Base-by-base conservation (phyloP, 2,329 filamentous ascomycete species). In the Bertia moriformis region DNA sequence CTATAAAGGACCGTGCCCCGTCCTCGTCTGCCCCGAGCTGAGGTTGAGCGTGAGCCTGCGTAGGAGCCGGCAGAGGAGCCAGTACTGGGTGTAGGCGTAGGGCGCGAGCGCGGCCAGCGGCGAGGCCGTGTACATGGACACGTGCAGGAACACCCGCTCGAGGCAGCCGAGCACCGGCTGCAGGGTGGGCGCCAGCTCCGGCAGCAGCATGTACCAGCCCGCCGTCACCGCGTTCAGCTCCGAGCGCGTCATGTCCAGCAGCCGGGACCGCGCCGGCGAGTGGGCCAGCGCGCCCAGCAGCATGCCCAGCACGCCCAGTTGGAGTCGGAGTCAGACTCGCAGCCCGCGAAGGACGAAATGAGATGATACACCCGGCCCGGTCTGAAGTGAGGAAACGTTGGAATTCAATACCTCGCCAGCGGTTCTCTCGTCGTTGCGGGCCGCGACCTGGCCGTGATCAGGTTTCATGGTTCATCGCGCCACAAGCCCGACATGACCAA, bases 31-130 rank as follows among this genome's bases (percentile, higher is more conserved):
- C 7, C 7, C n/a, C 7, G 7, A 7, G 32, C 7, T 36, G 19
- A 69, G 66, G 45, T 76, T 77, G 33, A 77, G 48, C 4, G 73
- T 50, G 38, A 71, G 69, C 14, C 44, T 45, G 10, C 51, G 46
- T 1, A 60, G 42, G 27, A 47, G 37, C 43, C 46, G 22, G 27
- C 13, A 24, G n/a, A 38, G 39, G n/a, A n/a, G n/a, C n/a, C n/a
- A n/a, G n/a, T n/a, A n/a, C n/a, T n/a, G n/a, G n/a, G n/a, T n/a
- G n/a, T n/a, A n/a, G n/a, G n/a, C n/a, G n/a, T n/a, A n/a, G n/a
- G n/a, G n/a, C 19, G 35, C 30, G 18, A 12, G 19, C n/a, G n/a
- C n/a, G n/a, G n/a, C n/a, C 30, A n/a, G 48, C 10, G 14, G 38
- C 30, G 3, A 56, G n/a, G n/a, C n/a, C 20, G 1, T 48, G 20